These are phyloP conservation scores for Periglandula ipomoeae DNA, from an alignment of 2,329 filamentous ascomycete genomes.

Conservation along the genomic window DNA sequence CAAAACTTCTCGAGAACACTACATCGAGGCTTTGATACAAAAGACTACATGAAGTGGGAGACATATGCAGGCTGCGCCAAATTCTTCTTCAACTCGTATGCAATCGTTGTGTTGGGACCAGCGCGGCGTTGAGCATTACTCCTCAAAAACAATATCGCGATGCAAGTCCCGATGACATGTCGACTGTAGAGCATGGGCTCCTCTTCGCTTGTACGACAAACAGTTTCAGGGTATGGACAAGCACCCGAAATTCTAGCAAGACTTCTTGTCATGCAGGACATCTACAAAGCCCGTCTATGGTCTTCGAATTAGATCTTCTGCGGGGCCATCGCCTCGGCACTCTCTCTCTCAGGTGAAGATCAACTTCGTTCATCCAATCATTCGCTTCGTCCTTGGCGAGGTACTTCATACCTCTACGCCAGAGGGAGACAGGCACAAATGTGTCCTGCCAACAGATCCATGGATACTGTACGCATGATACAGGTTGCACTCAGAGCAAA, in stretches of 20 bases:
- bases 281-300: not conserved
- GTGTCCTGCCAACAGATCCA: too few species aligned
- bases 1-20: too few species aligned
- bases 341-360: conserved; percentile 3
- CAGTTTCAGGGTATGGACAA: conserved; percentile 8
- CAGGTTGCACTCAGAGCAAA: not conserved
- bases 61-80: too few species aligned
- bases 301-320: not conserved
- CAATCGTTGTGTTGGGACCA: not conserved
- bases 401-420: not conserved
- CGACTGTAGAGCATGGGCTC: not conserved
- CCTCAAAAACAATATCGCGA: not conserved
- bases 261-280: conserved; percentile 1
- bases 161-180: not conserved
- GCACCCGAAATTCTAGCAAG: not conserved
- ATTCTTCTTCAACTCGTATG: not conserved
- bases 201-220: conserved; percentile 3
- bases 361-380: conserved; percentile 19
- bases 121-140: not conserved
- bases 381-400: conserved; percentile 32
- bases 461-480: not conserved
- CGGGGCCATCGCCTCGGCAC: not conserved
- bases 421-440: not conserved
- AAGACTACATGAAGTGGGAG: too few species aligned
- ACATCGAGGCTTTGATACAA: too few species aligned